Conservation (phyloP, 805 yeast genomes). For the Zygosaccharomyces gambellarensis region DNA sequence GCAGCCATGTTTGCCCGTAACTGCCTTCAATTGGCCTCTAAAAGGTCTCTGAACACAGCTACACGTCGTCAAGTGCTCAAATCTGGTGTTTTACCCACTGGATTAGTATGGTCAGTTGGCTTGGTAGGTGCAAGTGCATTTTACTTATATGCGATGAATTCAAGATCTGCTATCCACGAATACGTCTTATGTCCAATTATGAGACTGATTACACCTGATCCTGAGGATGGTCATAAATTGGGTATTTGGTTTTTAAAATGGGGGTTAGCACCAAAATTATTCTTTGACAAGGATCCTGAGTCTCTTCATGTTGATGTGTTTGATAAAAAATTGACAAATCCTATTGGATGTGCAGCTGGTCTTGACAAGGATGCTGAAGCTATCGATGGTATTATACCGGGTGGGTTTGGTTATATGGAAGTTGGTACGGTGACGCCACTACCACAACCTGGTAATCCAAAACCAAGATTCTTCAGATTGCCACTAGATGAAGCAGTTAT, state of each 20-base stretch:
- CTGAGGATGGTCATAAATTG: constrained; percentile 78
- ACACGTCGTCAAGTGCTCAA: constrained; percentile 12
- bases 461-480: constrained; percentile 84
- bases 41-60: constrained; percentile 9
- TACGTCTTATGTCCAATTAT: constrained; percentile 74
- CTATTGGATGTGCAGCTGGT: constrained; percentile 94
- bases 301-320: constrained; percentile 57
- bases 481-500: constrained; percentile 85
- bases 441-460: constrained; percentile 94
- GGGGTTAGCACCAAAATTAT: constrained; percentile 62
- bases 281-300: constrained; percentile 48
- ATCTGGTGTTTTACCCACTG: constrained; percentile 17
- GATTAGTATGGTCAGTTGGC: constrained; percentile 24
- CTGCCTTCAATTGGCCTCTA: constrained; percentile 8
- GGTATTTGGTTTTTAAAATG: constrained; percentile 67
- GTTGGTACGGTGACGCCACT: constrained; percentile 89
- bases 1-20: constrained; percentile 11
- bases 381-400: constrained; percentile 68
- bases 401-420: constrained; percentile 88
- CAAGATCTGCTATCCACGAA: constrained; percentile 79
- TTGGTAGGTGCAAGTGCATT: constrained; percentile 38
- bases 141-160: constrained; percentile 57
- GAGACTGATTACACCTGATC: constrained; percentile 59
- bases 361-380: constrained; percentile 92
- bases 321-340: constrained; percentile 60